A percentile compares a stretch with the other conserved stretches of the same genome.
Evolutionary conservation across 2,329 filamentous ascomycete genomes (phyloP).

Genomic region (Penicillium glabrum): DNA sequence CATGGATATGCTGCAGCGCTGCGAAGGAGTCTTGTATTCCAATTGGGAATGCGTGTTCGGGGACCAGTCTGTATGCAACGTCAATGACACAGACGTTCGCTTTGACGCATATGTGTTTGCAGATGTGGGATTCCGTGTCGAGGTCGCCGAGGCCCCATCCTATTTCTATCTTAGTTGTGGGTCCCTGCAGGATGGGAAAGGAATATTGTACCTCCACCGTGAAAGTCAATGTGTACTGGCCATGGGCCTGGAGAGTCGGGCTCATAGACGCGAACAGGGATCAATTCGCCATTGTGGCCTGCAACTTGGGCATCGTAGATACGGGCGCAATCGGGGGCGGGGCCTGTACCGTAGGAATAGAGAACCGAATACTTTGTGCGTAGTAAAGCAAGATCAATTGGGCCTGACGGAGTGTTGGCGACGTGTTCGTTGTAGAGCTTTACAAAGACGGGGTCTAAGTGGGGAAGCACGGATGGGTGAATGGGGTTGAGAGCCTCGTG

Average conservation of each 20-base stretch:
- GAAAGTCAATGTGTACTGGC: conserved; percentile 52
- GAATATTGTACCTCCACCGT: conserved; percentile 41
- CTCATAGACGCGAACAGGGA: conserved; percentile 47
- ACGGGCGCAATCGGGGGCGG: conserved; percentile 42
- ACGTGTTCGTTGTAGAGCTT: conserved; percentile 51
- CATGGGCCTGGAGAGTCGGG: conserved; percentile 42
- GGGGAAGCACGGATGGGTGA: conserved; percentile 48
- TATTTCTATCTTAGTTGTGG: background rate
- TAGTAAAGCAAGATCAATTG: conserved; percentile 42
- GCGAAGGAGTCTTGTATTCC: conserved; percentile 52
- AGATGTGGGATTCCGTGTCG: conserved; percentile 52
- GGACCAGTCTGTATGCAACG: conserved; percentile 54
- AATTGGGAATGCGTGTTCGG: conserved; percentile 52
- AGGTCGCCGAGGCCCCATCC: conserved; percentile 53
- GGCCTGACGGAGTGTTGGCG: conserved; percentile 41
- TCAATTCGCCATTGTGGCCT: conserved; percentile 32
- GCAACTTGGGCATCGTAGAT: conserved; percentile 41
- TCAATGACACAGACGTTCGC: conserved; percentile 51
- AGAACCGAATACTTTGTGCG: conserved; percentile 46
- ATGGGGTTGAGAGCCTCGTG: conserved; percentile 52
- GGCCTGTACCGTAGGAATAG: conserved; percentile 48
- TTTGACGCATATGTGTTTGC: conserved; percentile 48
- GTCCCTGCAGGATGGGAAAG: background rate
- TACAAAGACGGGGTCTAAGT: conserved; percentile 50
- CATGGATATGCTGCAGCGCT: conserved; percentile 43